Evolutionary conservation across 306 rosid genomes (phyloP), one percentile per base, ranked within the genome.

Genomic region (Vigna trinervia): DNA sequence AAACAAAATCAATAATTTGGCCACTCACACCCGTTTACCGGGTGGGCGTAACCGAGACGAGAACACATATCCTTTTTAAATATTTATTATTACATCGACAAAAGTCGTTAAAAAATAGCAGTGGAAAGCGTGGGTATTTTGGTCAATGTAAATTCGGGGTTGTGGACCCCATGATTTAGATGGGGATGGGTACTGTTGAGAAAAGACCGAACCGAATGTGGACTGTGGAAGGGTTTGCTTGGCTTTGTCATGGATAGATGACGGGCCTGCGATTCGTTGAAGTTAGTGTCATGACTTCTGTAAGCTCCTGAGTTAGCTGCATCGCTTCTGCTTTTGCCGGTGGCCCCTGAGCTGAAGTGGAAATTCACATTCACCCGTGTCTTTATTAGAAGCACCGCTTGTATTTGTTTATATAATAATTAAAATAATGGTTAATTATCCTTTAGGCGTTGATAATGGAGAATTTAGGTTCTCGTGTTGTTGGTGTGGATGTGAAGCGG

Each of bases 111-210:
- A 47, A 46, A 30, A 13, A 17, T 73, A 0, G 20, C n/a, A 15
- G 19, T 2, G 9, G 0, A 0, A 6, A 4, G 1, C 0, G 52
- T 39, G 89, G 90, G 79, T 7, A 2, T 79, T 86, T 83, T 19
- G 72, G 91, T 80, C 17, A 83, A 81, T 17, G 5, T 4, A 54
- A 19, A 19, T 0, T 6, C 3, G 51, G 67, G 79, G 10, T 22
- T 23, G 68, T 79, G 75, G 86, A 85, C 4, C 88, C 86, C 3
- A 12, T 28, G 73, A 34, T 60, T 11, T 47, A 70, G 80, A 52
- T 56, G 67, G 22, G 53, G 71, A 81, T 79, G 72, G 81, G 85
- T 59, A 75, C 26, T 1, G 64, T 12, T 17, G 0, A 34, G 70
- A 59, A 59, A 59, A 59, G 19, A 59, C 19, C 65, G 39, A 12